Evolutionary conservation across 192 early-diverging fungal species (phyloP), one percentile per base, ranked within the genome.

Genomic region (Backusella sp.): DNA sequence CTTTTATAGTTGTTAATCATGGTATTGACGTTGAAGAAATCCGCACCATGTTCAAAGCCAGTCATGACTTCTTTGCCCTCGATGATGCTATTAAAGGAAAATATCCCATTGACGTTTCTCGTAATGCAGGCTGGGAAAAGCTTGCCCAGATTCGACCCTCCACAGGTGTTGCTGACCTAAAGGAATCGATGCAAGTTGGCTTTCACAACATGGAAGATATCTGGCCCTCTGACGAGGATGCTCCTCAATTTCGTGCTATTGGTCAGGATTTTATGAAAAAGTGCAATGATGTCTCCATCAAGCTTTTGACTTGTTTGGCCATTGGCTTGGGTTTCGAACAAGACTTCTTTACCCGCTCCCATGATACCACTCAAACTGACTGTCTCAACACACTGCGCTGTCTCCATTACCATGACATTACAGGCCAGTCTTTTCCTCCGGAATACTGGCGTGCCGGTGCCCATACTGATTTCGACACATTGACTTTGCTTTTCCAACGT

Each of bases 51-150:
- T 79, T 79, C 59, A 41, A 68, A 23, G 30, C 66, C 0, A 79
- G 78, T 15, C 35, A 75, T 8, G 39, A 71, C 11, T 79, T 79
- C 34, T 79, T 79, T 52, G 78, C 52, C 7, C 71, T 79, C 8
- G 67, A 73, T 21, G 78, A 79, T 65, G 21, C 49, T 3, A 72
- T 70, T 23, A 79, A 79, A 23, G 73, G 26, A 35, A 75, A 79
- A 15, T 75, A 74, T 7, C 67, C 78, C 30, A 39, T 75, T 66
- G 78, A 79, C 35, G 59, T 66, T 21, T 37, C 68, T 36, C 39
- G 73, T 46, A 79, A 79, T 21, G 73, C 78, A 21, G 78, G 78
- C 23, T 79, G 70, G 67, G 78, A 79, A 21, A 74, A 75, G 37
- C 67, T 79, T 17, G 70, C 73, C 21, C 73, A 79, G 66, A 73